Conservation (phyloP, 257 asterid genomes). For the Ilex aquifolium region DNA sequence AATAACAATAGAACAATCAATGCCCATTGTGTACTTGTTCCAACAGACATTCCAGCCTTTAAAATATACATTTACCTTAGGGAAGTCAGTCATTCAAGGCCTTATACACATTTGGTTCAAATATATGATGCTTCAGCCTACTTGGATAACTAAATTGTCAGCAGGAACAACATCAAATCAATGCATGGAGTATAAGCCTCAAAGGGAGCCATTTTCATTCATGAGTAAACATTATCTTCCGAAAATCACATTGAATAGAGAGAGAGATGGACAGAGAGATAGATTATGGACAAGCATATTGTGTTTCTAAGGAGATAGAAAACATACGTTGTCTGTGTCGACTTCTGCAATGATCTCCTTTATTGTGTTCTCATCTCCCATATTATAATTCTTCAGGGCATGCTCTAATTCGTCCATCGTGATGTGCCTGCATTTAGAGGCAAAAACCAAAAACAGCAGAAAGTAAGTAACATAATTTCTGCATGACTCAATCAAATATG, state of each 20-base stretch:
- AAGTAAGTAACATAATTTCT: background rate
- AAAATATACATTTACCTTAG: too few species aligned
- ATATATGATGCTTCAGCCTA: too few species aligned
- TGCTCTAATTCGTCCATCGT: conserved; percentile 85
- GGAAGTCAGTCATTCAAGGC: too few species aligned
- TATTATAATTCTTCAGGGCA: conserved; percentile 65
- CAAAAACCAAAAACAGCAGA: conserved; percentile 12
- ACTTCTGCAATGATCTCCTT: conserved; percentile 92
- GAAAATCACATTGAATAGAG: background rate
- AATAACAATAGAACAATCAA: too few species aligned
- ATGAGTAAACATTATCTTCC: background rate
- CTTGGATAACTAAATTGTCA: too few species aligned
- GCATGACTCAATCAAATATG: too few species aligned
- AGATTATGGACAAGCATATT: background rate
- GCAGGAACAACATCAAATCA: too few species aligned
- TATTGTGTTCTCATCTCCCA: conserved; percentile 78
- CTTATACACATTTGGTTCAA: too few species aligned
- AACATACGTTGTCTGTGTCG: conserved; percentile 65
- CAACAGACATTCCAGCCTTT: too few species aligned
- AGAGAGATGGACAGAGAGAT: background rate
- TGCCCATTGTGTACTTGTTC: too few species aligned
- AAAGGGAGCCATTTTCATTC: background rate
- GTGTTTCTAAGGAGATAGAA: conserved; percentile 4
- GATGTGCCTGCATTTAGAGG: conserved; percentile 47
- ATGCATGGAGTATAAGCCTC: background rate